phyloP scores from a whole-genome alignment of 768 basidiomycete species.

The Phaffia australis region DNA sequence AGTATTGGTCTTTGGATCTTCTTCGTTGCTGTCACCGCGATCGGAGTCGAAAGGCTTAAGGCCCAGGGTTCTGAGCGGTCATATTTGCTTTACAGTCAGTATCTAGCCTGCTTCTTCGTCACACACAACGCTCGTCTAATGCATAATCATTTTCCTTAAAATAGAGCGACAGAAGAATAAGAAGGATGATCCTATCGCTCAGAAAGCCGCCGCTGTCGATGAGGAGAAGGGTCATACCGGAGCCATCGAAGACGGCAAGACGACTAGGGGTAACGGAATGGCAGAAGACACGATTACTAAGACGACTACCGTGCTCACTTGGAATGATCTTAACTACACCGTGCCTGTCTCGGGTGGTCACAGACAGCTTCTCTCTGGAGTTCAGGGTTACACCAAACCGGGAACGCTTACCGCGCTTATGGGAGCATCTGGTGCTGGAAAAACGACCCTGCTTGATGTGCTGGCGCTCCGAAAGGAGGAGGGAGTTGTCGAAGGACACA shows the following conservation, averaged over 20 bases:
- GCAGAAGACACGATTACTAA: slow-evolving; percentile 37
- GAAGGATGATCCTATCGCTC: slow-evolving; percentile 22
- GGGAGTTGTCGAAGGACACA: slow-evolving; percentile 43
- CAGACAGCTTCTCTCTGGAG: slow-evolving; percentile 36
- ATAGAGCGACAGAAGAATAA: slow-evolving; percentile 20
- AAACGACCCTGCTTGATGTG: slow-evolving; percentile 33
- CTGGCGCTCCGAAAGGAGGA: slow-evolving; percentile 33
- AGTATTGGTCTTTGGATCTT: slow-evolving; percentile 45
- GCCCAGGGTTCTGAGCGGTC: slow-evolving; percentile 16
- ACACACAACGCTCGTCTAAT: too few species aligned
- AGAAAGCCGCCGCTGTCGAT: slow-evolving; percentile 5
- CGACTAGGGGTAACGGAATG: slow-evolving; percentile 37
- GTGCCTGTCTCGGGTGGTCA: slow-evolving; percentile 38
- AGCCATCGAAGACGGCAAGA: slow-evolving; percentile 44
- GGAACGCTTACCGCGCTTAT: slow-evolving; percentile 42
- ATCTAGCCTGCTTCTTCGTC: too few species aligned
- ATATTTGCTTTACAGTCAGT: slow-evolving; percentile 17
- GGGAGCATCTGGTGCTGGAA: slow-evolving; percentile 44
- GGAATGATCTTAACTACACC: slow-evolving; percentile 59
- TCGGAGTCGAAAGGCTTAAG: slow-evolving; percentile 43
- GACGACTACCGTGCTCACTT: slow-evolving; percentile 56
- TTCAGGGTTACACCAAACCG: slow-evolving; percentile 40
- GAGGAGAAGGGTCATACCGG: slow-evolving; percentile 44
- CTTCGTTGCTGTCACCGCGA: slow-evolving; percentile 41
- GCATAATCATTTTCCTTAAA: too few species aligned